A percentile compares a stretch with the other conserved stretches of the same genome.
Evolutionary conservation across 176 grass and related monocot species (phyloP).

Genomic region (Aegilops speltoides): DNA sequence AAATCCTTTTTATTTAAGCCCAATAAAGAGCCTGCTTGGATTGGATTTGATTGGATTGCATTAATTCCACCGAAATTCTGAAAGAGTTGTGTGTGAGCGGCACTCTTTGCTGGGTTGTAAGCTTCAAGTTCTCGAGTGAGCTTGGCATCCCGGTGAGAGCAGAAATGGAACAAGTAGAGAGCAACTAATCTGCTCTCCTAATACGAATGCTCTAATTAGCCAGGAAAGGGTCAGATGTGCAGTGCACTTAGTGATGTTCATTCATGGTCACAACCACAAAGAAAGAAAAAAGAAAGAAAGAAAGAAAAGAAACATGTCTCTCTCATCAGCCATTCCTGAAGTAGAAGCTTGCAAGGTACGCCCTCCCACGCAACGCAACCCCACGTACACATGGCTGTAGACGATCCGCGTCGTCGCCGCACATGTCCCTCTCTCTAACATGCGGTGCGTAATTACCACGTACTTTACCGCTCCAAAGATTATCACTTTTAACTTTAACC

Average conservation of each 20-base stretch:
- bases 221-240: background rate
- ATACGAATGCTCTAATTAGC: background rate
- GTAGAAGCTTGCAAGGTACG: conserved; percentile 44
- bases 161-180: background rate
- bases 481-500: background rate
- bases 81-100: background rate
- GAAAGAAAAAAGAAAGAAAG: background rate
- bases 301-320: background rate
- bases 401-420: conserved; percentile 7
- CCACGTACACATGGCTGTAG: background rate
- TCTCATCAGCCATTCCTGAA: conserved; percentile 38
- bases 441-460: background rate
- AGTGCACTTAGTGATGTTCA: conserved; percentile 7
- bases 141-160: background rate
- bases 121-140: no score
- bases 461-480: background rate
- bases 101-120: background rate
- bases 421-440: background rate
- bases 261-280: background rate
- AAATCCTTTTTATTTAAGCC: background rate
- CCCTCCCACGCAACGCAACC: conserved; percentile 3
- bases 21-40: background rate
- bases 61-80: background rate
- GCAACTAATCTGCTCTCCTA: background rate
- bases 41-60: background rate